Conservation (phyloP, 1,284 basidiomycete species). For the Macrocystidia cucumis region DNA sequence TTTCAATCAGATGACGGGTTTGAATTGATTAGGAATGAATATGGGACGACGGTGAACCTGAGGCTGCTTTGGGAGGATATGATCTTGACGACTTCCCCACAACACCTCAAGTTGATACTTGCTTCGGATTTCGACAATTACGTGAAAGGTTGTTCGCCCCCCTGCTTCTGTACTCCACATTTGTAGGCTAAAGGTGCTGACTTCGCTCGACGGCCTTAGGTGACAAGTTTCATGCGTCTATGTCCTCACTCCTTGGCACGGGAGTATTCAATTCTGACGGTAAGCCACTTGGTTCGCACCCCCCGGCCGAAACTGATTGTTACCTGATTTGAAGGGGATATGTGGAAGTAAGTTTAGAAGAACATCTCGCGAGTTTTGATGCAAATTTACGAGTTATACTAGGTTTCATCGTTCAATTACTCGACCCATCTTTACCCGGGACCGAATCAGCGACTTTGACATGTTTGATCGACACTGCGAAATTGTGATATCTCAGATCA, state of each 20-base stretch:
- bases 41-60: constrained; percentile 13
- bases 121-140: constrained; percentile 40
- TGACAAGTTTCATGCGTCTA: constrained; percentile 23
- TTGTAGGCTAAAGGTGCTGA: too few relatives aligned
- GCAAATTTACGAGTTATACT: too few relatives aligned
- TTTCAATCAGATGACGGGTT: constrained; percentile 12
- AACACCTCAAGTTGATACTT: constrained; percentile 34
- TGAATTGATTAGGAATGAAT: constrained; percentile 4
- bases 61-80: constrained; percentile 22
- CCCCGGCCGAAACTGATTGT: neutral
- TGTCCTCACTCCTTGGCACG: constrained; percentile 39
- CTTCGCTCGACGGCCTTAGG: too few relatives aligned
- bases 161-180: neutral
- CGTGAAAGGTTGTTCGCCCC: constrained; percentile 29
- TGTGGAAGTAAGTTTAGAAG: constrained; percentile 38
- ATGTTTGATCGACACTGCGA: constrained; percentile 41
- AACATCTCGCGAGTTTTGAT: too few relatives aligned
- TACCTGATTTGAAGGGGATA: constrained; percentile 27
- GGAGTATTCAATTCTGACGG: constrained; percentile 60
- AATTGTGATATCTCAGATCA: constrained; percentile 30
- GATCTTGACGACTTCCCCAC: constrained; percentile 29
- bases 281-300: constrained; percentile 12
- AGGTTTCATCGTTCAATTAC: constrained; percentile 53
- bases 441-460: constrained; percentile 46
- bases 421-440: constrained; percentile 48